phyloP scores from a whole-genome alignment of 2,329 filamentous ascomycete genomes.

The Aspergillus bombycis region DNA sequence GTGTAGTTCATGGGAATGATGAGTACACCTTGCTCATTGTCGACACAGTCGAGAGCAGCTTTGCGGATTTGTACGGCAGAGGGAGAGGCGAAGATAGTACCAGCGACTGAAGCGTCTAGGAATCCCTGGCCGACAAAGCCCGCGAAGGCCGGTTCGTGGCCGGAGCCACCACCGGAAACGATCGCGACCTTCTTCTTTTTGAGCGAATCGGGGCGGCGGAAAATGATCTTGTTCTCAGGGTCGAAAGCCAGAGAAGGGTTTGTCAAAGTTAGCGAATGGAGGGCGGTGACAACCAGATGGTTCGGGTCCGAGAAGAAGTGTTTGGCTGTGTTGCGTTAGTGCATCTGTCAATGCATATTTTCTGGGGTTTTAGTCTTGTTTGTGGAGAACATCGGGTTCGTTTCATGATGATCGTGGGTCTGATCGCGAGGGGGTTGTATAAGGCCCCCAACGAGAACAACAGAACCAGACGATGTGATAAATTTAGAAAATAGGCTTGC shows the following conservation, averaged over 20 bases:
- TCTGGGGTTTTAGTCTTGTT: constrained; percentile 8
- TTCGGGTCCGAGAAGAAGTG: constrained; percentile 89
- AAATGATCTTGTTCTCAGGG: constrained; percentile 78
- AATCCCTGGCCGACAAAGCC: constrained; percentile 83
- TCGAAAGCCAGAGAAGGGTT: constrained; percentile 86
- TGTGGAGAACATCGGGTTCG: constrained; percentile 18
- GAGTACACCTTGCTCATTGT: constrained; percentile 72
- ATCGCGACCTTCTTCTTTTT: constrained; percentile 70
- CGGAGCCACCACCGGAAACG: constrained; percentile 84
- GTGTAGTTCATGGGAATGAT: constrained; percentile 98
- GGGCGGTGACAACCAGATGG: constrained; percentile 74
- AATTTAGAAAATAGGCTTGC: background rate
- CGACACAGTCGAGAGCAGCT: constrained; percentile 73
- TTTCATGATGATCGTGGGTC: constrained; percentile 13
- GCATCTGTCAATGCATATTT: constrained; percentile 10
- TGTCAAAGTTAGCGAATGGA: constrained; percentile 75
- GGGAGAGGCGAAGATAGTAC: constrained; percentile 83
- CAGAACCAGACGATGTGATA: constrained; percentile 1
- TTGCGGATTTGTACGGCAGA: constrained; percentile 79
- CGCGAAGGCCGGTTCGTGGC: constrained; percentile 87
- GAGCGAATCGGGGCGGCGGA: constrained; percentile 64
- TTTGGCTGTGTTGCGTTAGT: constrained; percentile 55
- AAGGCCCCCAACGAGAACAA: background rate
- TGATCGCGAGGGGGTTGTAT: constrained; percentile 7
- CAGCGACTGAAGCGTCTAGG: constrained; percentile 79